A percentile compares a stretch with the other conserved stretches of the same genome.
Evolutionary conservation across 305 asterid genomes (phyloP).

Genomic region (Fraxinus velutina): DNA sequence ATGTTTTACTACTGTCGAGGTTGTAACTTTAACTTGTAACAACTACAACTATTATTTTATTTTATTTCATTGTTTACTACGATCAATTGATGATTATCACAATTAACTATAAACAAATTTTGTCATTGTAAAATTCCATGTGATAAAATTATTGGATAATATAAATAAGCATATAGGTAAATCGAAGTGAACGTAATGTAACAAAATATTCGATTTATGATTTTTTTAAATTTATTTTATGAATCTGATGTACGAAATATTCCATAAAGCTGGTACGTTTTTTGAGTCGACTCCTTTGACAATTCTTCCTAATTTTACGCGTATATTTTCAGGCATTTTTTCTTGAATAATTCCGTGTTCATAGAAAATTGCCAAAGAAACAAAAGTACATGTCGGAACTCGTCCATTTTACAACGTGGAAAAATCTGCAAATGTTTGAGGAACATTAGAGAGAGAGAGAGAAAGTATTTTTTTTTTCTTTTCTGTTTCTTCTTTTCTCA

Average conservation of each 20-base stretch:
- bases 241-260: background rate
- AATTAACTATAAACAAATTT: background rate
- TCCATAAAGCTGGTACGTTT: background rate
- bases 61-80: background rate
- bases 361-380: background rate
- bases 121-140: background rate
- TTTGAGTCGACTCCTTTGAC: too few species aligned
- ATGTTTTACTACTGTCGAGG: background rate
- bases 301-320: too few species aligned
- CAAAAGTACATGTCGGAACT: background rate
- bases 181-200: background rate
- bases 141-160: background rate
- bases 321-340: background rate
- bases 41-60: background rate
- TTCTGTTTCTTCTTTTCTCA: background rate
- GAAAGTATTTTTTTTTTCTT: background rate
- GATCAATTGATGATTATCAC: background rate
- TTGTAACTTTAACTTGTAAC: background rate
- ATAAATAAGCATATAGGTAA: background rate
- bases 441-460: background rate
- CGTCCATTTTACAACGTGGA: background rate
- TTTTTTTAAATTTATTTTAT: background rate
- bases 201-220: background rate
- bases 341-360: too few species aligned
- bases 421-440: background rate